Evolutionary conservation across 78 protist genomes (phyloP).

Genomic region (Parvularia atlantis): DNA sequence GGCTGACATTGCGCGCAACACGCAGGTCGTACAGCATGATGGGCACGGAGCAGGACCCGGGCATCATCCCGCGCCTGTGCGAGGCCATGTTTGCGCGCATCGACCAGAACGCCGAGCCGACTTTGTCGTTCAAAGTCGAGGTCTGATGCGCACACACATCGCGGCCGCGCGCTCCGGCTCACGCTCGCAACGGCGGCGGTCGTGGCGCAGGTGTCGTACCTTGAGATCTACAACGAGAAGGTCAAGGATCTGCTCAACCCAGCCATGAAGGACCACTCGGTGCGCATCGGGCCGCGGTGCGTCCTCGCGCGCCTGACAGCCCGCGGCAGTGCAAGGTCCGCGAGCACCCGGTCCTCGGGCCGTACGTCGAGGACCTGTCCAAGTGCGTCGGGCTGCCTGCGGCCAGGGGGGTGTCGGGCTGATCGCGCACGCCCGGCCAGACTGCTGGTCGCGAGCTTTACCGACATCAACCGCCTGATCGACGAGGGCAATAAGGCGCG

Average conservation of each 20-base stretch:
- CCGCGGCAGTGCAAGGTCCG: neutral
- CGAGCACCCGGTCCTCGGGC: neutral
- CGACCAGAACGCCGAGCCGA: neutral
- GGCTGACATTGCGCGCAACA: no score
- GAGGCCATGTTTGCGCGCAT: constrained; percentile 21
- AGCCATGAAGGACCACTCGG: no score
- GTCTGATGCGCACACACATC: no score
- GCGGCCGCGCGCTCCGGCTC: no score
- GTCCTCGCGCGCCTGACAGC: no score
- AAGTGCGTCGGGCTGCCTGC: no score
- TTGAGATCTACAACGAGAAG: constrained; percentile 73
- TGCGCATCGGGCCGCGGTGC: no score
- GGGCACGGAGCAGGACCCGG: constrained; percentile 11
- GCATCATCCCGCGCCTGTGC: constrained; percentile 33
- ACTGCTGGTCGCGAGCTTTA: no score
- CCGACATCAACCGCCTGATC: constrained; percentile 39
- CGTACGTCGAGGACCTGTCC: neutral
- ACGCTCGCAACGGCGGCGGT: no score
- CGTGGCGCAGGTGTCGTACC: no score
- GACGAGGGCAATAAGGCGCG: constrained; percentile 40
- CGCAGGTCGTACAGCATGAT: constrained; percentile 44
- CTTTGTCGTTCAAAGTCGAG: constrained; percentile 28
- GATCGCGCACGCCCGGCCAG: no score
- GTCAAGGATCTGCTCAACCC: constrained; percentile 7
- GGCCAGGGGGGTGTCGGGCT: no score